Evolutionary conservation across 1,139 yeast species (phyloP).

Genomic region (Blastobotrys arbuscula): DNA sequence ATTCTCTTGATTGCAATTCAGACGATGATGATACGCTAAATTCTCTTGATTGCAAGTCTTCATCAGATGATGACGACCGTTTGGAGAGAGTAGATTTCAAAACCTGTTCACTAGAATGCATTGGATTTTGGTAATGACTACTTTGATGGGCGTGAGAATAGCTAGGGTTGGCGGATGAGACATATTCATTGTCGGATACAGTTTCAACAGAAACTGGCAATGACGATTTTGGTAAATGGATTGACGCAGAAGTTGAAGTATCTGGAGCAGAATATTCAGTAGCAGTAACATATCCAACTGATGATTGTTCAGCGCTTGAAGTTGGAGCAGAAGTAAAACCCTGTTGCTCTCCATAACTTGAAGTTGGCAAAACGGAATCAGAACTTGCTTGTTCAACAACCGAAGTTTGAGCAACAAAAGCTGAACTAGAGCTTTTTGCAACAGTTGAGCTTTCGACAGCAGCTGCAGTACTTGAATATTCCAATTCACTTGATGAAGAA

Average conservation of each 20-base stretch:
- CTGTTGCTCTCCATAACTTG: too few relatives aligned
- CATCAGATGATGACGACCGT: slow-evolving; percentile 10
- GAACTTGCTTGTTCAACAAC: background rate
- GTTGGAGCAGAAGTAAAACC: background rate
- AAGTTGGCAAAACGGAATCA: background rate
- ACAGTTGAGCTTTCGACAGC: background rate
- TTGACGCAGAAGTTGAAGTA: too few relatives aligned
- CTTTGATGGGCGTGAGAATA: background rate
- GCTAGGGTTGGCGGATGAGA: too few relatives aligned
- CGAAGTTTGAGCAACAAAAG: background rate
- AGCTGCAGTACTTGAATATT: background rate
- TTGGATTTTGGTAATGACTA: background rate
- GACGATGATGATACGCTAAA: background rate
- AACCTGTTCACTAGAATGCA: slow-evolving; percentile 3
- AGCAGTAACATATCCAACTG: background rate
- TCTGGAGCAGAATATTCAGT: background rate
- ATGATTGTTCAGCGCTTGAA: background rate
- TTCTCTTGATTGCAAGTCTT: slow-evolving; percentile 1
- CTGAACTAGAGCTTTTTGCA: background rate
- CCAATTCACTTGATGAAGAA: background rate
- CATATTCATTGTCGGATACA: background rate
- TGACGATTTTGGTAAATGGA: background rate
- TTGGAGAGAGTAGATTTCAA: slow-evolving; percentile 10
- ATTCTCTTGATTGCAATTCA: background rate
- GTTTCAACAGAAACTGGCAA: background rate